These are phyloP conservation scores for Pseudogymnoascus verrucosus DNA, from an alignment of 2,329 filamentous ascomycete genomes.

Conservation along the genomic window DNA sequence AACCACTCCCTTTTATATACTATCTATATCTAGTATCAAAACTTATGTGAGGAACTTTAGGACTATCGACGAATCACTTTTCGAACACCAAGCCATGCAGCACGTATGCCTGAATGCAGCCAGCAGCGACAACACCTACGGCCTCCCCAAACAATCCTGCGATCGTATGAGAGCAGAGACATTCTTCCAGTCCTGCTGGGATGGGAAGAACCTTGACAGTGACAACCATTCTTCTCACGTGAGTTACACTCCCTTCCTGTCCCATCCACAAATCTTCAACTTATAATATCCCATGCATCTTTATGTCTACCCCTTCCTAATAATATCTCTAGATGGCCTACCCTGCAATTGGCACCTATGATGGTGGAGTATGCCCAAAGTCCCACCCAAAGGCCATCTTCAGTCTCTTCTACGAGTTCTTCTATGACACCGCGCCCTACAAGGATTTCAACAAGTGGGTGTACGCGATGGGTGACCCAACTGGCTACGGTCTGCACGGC, in stretches of 20 bases:
- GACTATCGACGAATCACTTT: neutral
- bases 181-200: slow-evolving; percentile 20
- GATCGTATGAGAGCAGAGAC: neutral
- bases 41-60: neutral
- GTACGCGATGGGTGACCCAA: slow-evolving; percentile 15
- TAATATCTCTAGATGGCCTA: slow-evolving; percentile 3
- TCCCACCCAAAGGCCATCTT: slow-evolving; percentile 14
- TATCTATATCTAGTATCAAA: neutral
- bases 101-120: slow-evolving; percentile 1
- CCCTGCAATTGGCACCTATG: slow-evolving; percentile 10
- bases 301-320: neutral
- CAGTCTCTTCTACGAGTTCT: slow-evolving; percentile 16
- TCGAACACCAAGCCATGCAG: slow-evolving; percentile 4
- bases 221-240: slow-evolving; percentile 17
- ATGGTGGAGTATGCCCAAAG: slow-evolving; percentile 16
- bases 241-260: neutral
- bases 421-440: slow-evolving; percentile 11
- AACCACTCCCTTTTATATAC: neutral
- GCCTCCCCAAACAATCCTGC: neutral
- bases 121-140: neutral
- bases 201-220: slow-evolving; percentile 17
- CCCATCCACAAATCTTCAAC: neutral
- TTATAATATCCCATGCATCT: neutral
- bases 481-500: slow-evolving; percentile 14
- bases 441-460: slow-evolving; percentile 12